A percentile compares a stretch with the other conserved stretches of the same genome.
phyloP scores from a whole-genome alignment of 305 asterid genomes.

The Nicotiana rustica region DNA sequence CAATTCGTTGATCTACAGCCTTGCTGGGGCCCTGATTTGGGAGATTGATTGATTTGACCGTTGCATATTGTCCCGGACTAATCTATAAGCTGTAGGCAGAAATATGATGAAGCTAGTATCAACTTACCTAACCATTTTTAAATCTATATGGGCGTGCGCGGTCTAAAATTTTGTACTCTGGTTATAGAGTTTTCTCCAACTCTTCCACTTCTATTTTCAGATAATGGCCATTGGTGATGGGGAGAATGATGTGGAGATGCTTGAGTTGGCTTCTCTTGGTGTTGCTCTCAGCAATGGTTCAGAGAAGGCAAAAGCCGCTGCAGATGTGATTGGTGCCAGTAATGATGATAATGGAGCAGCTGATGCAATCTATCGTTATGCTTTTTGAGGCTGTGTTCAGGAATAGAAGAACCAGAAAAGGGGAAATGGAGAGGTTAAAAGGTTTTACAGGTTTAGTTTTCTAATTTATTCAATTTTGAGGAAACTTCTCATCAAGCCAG shows the following conservation, averaged over 20 bases:
- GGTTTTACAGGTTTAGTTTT: background rate
- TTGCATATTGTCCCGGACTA: background rate
- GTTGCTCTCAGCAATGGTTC: constrained; percentile 95
- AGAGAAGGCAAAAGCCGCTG: constrained; percentile 86
- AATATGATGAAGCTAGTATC: constrained; percentile 13
- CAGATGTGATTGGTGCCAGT: constrained; percentile 84
- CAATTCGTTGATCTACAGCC: constrained; percentile 5
- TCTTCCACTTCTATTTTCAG: constrained; percentile 43
- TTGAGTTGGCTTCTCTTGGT: constrained; percentile 89
- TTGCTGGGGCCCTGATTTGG: background rate
- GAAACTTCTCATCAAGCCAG: background rate
- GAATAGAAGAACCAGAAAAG: background rate
- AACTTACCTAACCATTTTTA: background rate
- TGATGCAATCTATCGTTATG: constrained; percentile 91
- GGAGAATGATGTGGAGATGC: constrained; percentile 98
- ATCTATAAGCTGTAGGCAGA: background rate
- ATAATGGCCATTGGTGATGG: constrained; percentile 99
- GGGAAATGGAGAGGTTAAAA: background rate
- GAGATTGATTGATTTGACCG: background rate
- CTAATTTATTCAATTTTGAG: background rate
- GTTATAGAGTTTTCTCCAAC: constrained; percentile 17
- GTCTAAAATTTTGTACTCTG: background rate
- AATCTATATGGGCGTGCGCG: background rate
- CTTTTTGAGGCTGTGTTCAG: constrained; percentile 58
- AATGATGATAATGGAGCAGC: constrained; percentile 98